Evolutionary conservation across 495 filamentous ascomycete genomes (phyloP).

Genomic region (Diplogelasinospora grovesii): DNA sequence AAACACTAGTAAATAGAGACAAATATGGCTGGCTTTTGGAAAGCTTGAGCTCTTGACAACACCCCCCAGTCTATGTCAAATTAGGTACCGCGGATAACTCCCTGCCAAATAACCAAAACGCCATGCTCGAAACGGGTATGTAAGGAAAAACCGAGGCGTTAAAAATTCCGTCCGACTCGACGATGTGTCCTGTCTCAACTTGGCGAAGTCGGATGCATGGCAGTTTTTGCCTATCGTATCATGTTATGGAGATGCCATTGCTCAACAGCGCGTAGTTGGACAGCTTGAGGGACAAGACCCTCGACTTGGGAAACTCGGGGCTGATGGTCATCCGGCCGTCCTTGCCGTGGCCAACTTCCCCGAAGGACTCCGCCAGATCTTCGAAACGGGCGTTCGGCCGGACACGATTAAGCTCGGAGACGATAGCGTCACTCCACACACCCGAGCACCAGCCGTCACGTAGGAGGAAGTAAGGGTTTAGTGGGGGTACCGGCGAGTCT

Average conservation of each 20-base stretch:
- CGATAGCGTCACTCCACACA: slow-evolving; percentile 61
- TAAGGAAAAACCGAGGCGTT: too few relatives aligned
- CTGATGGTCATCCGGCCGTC: slow-evolving; percentile 44
- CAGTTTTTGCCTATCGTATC: too few relatives aligned
- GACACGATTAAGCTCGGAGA: slow-evolving; percentile 45
- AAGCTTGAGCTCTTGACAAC: neutral
- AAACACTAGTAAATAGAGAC: neutral
- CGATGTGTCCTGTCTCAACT: too few relatives aligned
- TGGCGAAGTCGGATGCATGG: too few relatives aligned
- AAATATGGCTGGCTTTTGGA: neutral
- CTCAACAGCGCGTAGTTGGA: slow-evolving; percentile 41
- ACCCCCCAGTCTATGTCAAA: slow-evolving; percentile 8
- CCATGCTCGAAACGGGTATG: slow-evolving; percentile 3
- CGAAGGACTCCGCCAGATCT: slow-evolving; percentile 51
- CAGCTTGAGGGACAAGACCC: slow-evolving; percentile 39
- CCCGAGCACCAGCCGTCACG: slow-evolving; percentile 52
- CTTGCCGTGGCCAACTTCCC: slow-evolving; percentile 43
- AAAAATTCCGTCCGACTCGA: too few relatives aligned
- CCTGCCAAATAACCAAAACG: slow-evolving; percentile 5
- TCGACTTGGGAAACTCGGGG: slow-evolving; percentile 40
- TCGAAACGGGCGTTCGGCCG: slow-evolving; percentile 51
- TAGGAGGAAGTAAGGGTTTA: slow-evolving; percentile 64
- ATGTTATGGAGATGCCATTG: slow-evolving; percentile 32
- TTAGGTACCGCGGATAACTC: slow-evolving; percentile 1
- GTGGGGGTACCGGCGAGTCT: slow-evolving; percentile 49